Evolutionary conservation across 2,329 filamentous ascomycete species (phyloP).

Genomic region (Colletotrichum neosansevieriae): DNA sequence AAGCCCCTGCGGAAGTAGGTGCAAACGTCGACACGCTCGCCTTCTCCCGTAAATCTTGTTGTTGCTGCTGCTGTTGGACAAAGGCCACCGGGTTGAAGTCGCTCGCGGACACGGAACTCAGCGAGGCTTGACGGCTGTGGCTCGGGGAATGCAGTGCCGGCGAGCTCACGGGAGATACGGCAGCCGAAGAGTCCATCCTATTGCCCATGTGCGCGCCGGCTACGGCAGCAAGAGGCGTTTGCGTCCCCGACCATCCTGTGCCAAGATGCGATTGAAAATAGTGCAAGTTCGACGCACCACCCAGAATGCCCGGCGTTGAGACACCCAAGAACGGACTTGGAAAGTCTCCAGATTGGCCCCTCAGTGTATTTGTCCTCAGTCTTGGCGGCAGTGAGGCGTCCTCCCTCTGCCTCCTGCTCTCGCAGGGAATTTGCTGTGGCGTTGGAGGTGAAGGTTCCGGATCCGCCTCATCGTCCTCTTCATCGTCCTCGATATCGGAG

Average conservation of each 20-base stretch:
- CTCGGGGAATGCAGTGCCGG: conserved; percentile 44
- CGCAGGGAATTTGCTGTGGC: conserved; percentile 37
- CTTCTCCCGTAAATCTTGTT: conserved; percentile 63
- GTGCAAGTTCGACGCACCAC: conserved; percentile 80
- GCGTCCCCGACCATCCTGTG: conserved; percentile 77
- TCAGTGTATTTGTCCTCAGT: conserved; percentile 52
- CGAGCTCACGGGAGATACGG: conserved; percentile 31
- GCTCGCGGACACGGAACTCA: conserved; percentile 60
- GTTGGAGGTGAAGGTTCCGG: conserved; percentile 46
- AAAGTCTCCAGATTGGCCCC: conserved; percentile 53
- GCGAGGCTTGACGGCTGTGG: conserved; percentile 59
- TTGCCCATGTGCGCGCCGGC: conserved; percentile 70
- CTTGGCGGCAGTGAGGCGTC: conserved; percentile 50
- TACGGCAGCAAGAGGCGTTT: conserved; percentile 83
- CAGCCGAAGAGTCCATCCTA: conserved; percentile 40
- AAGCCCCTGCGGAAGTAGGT: conserved; percentile 64
- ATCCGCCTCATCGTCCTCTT: conserved; percentile 53
- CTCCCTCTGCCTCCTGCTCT: conserved; percentile 40
- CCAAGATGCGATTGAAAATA: conserved; percentile 86
- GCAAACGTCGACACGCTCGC: conserved; percentile 73
- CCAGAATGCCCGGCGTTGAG: conserved; percentile 73
- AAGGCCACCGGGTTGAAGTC: conserved; percentile 49
- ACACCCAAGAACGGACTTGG: conserved; percentile 69
- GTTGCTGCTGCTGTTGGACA: conserved; percentile 30
- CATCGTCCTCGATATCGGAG: conserved; percentile 65